Evolutionary conservation across 202 grass and related monocot genomes (phyloP).

Genomic region (Cymbopogon flexuosus): DNA sequence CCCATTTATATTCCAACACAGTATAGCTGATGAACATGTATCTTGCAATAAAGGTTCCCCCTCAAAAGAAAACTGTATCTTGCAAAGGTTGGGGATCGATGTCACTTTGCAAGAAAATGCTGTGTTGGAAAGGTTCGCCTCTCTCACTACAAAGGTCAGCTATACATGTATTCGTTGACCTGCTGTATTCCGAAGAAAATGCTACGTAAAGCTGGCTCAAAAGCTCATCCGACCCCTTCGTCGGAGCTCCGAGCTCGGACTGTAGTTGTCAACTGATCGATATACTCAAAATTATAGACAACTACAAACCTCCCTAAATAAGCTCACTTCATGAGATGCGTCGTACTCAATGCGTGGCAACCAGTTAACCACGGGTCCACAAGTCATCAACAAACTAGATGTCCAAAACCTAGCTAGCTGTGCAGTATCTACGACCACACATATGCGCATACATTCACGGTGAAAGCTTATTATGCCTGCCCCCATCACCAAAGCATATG

Average conservation of each 20-base stretch:
- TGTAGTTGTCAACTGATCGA: background rate
- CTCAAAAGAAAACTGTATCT: background rate
- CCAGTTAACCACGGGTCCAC: background rate
- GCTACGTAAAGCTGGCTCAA: background rate
- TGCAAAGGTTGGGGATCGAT: background rate
- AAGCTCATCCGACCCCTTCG: background rate
- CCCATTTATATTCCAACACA: too few species aligned
- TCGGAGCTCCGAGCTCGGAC: too few species aligned
- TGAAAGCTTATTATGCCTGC: too few species aligned
- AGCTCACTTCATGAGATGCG: background rate
- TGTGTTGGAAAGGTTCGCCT: too few species aligned
- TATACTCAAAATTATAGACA: too few species aligned
- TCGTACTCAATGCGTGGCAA: background rate
- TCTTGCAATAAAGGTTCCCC: too few species aligned
- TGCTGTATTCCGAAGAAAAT: background rate
- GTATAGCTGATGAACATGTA: too few species aligned
- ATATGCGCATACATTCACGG: too few species aligned
- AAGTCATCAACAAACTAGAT: background rate
- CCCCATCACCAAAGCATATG: too few species aligned
- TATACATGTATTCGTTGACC: background rate
- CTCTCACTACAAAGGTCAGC: too few species aligned
- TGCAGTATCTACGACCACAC: background rate
- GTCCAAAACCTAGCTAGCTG: background rate
- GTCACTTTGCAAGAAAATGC: background rate
- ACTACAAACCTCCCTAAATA: background rate